A percentile compares a stretch with the other conserved stretches of the same genome.
phyloP scores from a whole-genome alignment of 148 eudicot species.

The Suaeda aralocaspica region DNA sequence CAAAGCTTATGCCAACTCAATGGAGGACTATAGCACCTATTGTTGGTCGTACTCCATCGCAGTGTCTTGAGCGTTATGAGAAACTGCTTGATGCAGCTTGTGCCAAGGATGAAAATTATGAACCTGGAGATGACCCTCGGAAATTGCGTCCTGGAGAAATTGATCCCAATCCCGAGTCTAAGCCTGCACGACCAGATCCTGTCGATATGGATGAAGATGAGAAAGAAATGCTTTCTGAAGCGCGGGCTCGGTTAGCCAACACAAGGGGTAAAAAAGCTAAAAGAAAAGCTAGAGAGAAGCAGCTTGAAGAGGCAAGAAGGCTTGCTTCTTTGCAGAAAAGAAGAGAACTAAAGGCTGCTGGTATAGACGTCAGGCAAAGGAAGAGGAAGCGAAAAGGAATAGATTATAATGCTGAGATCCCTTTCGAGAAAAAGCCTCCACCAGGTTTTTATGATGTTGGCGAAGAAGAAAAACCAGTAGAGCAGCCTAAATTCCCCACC shows the following conservation, averaged over 20 bases:
- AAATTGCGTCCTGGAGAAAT: conserved; percentile 97
- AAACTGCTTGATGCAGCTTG: conserved; percentile 97
- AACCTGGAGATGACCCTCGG: conserved; percentile 92
- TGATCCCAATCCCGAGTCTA: conserved; percentile 97
- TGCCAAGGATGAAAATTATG: conserved; percentile 88
- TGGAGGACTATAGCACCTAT: conserved; percentile 99
- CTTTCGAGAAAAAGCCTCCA: conserved; percentile 94
- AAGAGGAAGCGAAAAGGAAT: conserved; percentile 93
- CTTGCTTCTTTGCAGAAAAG: conserved; percentile 98
- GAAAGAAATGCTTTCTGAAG: conserved; percentile 99
- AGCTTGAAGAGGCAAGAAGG: conserved; percentile 99
- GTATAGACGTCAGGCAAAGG: conserved; percentile 76
- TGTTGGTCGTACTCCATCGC: conserved; percentile 99
- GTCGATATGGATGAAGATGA: conserved; percentile 99
- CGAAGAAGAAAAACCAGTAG: conserved; percentile 79
- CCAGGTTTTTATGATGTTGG: conserved; percentile 83
- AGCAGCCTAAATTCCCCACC: conserved; percentile 80
- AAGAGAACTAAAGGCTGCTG: conserved; percentile 98
- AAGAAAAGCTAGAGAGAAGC: conserved; percentile 98
- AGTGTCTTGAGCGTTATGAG: conserved; percentile 95
- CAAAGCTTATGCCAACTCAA: conserved; percentile 99
- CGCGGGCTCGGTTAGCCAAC: conserved; percentile 92
- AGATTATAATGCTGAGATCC: conserved; percentile 96
- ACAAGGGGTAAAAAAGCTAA: conserved; percentile 98
- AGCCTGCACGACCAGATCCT: conserved; percentile 99